These are phyloP conservation scores for Rusavskia elegans DNA, from an alignment of 495 filamentous ascomycete genomes.

Conservation along the genomic window DNA sequence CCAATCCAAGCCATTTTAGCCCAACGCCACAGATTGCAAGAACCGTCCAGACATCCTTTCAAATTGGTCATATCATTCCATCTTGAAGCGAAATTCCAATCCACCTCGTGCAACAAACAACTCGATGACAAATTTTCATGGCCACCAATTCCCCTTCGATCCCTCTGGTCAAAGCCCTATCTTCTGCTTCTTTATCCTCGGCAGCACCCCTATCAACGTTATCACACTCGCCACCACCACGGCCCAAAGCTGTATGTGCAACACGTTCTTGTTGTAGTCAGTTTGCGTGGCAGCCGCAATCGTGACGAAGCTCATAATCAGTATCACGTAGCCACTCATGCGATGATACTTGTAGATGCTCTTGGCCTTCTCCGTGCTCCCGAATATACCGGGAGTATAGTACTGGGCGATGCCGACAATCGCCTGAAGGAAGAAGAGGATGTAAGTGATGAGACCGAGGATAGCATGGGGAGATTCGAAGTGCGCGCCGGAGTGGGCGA, in stretches of 20 bases:
- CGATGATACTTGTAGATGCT: constrained; percentile 81
- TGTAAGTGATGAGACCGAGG: constrained; percentile 63
- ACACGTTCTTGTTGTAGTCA: constrained; percentile 39
- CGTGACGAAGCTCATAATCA: constrained; percentile 55
- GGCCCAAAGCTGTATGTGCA: constrained; percentile 60
- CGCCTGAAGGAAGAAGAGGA: constrained; percentile 54
- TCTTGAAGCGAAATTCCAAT: too few relatives aligned
- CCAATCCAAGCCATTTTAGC: too few relatives aligned
- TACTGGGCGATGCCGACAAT: constrained; percentile 66
- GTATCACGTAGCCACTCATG: constrained; percentile 54
- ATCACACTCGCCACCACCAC: constrained; percentile 44
- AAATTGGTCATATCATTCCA: too few relatives aligned
- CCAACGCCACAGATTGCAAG: too few relatives aligned
- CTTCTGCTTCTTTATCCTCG: constrained; percentile 73
- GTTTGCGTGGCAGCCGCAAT: constrained; percentile 64
- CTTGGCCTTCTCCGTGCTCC: constrained; percentile 66
- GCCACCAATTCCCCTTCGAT: too few relatives aligned
- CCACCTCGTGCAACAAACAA: too few relatives aligned
- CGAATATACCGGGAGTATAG: constrained; percentile 53
- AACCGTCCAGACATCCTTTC: too few relatives aligned
- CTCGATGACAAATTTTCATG: too few relatives aligned
- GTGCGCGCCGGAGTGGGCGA: constrained; percentile 39
- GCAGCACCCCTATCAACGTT: constrained; percentile 49
- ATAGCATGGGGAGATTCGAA: constrained; percentile 68
- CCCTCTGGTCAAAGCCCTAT: constrained; percentile 36